Evolutionary conservation across 169 alveolate genomes (phyloP).

Genomic region (Cryptosporidium viatorum): DNA sequence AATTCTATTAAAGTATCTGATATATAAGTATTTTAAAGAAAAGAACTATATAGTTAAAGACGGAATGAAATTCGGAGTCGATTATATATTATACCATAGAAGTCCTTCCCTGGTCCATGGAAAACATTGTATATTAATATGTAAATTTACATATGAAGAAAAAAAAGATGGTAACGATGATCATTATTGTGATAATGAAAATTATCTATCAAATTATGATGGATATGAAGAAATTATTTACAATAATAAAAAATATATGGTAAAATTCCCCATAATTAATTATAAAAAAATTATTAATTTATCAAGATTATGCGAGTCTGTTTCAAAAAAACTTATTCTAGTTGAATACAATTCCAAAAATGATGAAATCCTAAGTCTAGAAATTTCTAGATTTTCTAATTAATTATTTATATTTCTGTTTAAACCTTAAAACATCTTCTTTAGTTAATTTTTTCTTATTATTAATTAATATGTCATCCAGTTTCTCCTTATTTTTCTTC

Average conservation of each 20-base stretch:
- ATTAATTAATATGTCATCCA: slow-evolving; percentile 42
- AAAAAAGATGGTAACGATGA: no score
- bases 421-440: slow-evolving; percentile 52
- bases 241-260: slow-evolving; percentile 3
- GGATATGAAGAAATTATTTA: slow-evolving; percentile 16
- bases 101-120: slow-evolving; percentile 31
- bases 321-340: slow-evolving; percentile 23
- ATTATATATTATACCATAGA: slow-evolving; percentile 5
- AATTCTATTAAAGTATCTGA: not conserved
- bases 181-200: not conserved
- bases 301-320: slow-evolving; percentile 46
- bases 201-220: not conserved
- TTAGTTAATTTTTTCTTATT: slow-evolving; percentile 56
- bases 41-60: slow-evolving; percentile 32
- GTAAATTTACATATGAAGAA: slow-evolving; percentile 7
- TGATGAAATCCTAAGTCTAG: not conserved
- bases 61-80: slow-evolving; percentile 65
- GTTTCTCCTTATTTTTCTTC: slow-evolving; percentile 55
- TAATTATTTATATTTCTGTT: slow-evolving; percentile 21
- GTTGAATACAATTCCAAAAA: not conserved
- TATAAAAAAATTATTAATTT: slow-evolving; percentile 24
- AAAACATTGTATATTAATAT: slow-evolving; percentile 18
- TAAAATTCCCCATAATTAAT: slow-evolving; percentile 12
- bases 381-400: slow-evolving; percentile 9
- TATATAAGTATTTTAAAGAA: slow-evolving; percentile 24